Percentiles rank a stretch among this genome's conserved stretches.
Evolutionary conservation across 2,329 filamentous ascomycete species (phyloP).

Genomic region (Venturia asperata): DNA sequence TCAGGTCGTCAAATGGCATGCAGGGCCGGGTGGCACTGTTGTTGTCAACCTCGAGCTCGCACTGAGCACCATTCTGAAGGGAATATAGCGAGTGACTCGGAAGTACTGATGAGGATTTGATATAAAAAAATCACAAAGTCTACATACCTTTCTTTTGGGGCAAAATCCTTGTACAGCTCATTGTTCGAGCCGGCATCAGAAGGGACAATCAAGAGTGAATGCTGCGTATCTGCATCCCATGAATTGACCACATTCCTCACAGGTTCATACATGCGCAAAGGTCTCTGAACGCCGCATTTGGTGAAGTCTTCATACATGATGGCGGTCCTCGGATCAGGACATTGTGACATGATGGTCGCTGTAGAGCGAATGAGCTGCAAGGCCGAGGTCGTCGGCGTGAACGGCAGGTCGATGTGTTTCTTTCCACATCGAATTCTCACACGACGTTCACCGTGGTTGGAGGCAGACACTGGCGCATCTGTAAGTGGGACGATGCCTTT

Average conservation of each 20-base stretch:
- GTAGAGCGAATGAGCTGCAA: slow-evolving; percentile 65
- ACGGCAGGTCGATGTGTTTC: slow-evolving; percentile 60
- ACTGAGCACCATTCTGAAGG: neutral
- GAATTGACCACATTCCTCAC: slow-evolving; percentile 86
- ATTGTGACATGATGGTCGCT: slow-evolving; percentile 54
- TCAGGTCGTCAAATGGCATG: neutral
- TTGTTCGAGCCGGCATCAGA: slow-evolving; percentile 10
- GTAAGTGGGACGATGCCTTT: slow-evolving; percentile 48
- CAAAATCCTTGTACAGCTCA: slow-evolving; percentile 59
- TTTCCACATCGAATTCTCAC: slow-evolving; percentile 61
- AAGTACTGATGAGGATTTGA: too few relatives aligned
- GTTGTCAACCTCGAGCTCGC: neutral
- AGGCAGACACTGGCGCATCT: slow-evolving; percentile 73
- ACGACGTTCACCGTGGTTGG: slow-evolving; percentile 65
- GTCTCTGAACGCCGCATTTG: slow-evolving; percentile 70
- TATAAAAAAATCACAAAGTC: too few relatives aligned
- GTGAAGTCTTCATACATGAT: slow-evolving; percentile 73
- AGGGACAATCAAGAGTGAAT: slow-evolving; percentile 20
- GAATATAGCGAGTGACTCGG: neutral
- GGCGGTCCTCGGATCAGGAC: slow-evolving; percentile 57
- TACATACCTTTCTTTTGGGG: slow-evolving; percentile 45
- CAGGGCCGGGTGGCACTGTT: neutral
- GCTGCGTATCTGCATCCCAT: slow-evolving; percentile 71
- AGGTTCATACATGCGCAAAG: slow-evolving; percentile 76
- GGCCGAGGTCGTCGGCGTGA: slow-evolving; percentile 67